Evolutionary conservation across 2,329 filamentous ascomycete species (phyloP).

Genomic region (Sclerotinia spermophila): DNA sequence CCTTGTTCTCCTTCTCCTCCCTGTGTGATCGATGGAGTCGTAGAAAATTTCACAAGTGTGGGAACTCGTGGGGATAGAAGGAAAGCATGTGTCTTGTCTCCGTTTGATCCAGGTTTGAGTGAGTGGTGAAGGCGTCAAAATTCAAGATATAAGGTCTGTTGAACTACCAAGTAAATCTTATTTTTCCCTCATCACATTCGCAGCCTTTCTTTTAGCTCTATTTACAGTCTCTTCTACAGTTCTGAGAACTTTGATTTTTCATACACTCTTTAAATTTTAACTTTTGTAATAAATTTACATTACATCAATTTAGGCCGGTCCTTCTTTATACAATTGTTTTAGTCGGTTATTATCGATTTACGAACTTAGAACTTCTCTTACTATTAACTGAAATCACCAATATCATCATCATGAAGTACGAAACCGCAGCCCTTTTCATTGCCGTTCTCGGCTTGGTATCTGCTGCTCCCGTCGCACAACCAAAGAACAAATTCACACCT

Average conservation of each 20-base stretch:
- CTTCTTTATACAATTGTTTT: constrained; percentile 21
- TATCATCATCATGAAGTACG: constrained; percentile 38
- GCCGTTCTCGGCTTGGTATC: constrained; percentile 34
- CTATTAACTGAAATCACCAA: constrained; percentile 21
- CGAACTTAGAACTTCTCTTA: constrained; percentile 23
- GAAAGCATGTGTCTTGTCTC: background rate
- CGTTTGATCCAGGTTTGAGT: constrained; percentile 26
- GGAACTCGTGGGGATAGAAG: background rate
- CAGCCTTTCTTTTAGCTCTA: constrained; percentile 31
- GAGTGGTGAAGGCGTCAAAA: constrained; percentile 9
- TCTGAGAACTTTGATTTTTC: constrained; percentile 37
- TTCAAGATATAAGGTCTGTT: constrained; percentile 30
- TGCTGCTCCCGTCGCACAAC: constrained; percentile 32
- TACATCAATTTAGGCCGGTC: constrained; percentile 33
- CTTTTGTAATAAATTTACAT: constrained; percentile 18
- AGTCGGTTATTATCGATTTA: background rate
- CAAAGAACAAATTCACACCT: constrained; percentile 28
- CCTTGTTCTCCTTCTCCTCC: background rate
- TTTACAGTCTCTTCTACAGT: constrained; percentile 35
- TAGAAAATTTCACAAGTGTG: background rate
- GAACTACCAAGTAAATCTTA: constrained; percentile 19
- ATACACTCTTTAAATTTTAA: constrained; percentile 32
- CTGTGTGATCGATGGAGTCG: background rate
- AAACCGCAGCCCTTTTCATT: constrained; percentile 31
- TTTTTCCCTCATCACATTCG: constrained; percentile 31